phyloP scores from a whole-genome alignment of 305 asterid genomes.

The Salvia sclarea region DNA sequence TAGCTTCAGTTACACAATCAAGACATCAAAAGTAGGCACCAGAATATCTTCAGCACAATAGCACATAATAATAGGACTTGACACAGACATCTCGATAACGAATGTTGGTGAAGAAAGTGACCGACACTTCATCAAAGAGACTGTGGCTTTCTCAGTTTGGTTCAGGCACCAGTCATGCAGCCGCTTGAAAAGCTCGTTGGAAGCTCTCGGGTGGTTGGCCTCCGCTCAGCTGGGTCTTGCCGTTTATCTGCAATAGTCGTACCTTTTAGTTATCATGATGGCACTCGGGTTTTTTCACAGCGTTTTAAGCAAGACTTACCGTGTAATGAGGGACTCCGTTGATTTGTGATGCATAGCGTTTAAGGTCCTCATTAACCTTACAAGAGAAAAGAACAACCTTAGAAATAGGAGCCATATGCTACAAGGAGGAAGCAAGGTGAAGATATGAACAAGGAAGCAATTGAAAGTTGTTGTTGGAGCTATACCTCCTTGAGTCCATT shows the following conservation, averaged over 20 bases:
- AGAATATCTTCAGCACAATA: background rate
- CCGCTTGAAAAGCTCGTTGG: conserved; percentile 59
- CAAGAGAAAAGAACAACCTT: background rate
- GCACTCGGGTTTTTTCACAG: background rate
- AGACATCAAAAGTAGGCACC: background rate
- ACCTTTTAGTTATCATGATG: background rate
- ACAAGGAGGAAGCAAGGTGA: background rate
- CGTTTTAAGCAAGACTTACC: conserved; percentile 27
- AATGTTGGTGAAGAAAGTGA: background rate
- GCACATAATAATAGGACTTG: background rate
- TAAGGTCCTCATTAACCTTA: conserved; percentile 38
- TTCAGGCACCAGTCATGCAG: conserved; percentile 37
- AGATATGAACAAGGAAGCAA: too few relatives aligned
- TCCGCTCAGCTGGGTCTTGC: conserved; percentile 37
- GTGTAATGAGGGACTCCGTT: conserved; percentile 38
- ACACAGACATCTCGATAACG: background rate
- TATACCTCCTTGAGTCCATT: conserved; percentile 85
- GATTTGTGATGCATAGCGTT: conserved; percentile 26
- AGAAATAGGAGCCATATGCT: background rate
- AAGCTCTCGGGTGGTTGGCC: conserved; percentile 49
- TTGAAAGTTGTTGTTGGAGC: background rate
- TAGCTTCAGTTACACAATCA: background rate
- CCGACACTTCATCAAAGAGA: background rate
- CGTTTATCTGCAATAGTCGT: conserved; percentile 31
- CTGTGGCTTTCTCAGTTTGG: background rate